These are phyloP conservation scores for Sclerotinia spermophila DNA, from an alignment of 2,329 filamentous ascomycete species.

Conservation along the genomic window DNA sequence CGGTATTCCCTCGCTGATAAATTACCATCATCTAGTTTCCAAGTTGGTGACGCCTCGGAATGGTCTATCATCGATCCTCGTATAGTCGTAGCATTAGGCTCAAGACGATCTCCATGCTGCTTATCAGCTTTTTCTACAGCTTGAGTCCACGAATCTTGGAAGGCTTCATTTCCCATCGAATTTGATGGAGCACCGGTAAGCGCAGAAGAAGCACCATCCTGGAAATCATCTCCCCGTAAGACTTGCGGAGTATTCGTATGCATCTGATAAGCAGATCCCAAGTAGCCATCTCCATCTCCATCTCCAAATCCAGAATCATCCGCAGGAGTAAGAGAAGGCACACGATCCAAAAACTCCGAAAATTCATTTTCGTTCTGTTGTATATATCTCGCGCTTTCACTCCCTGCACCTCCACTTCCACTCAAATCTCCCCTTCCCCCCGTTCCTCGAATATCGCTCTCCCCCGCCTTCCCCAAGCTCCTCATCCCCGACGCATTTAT, in stretches of 20 bases:
- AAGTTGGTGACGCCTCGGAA: neutral
- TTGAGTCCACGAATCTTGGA: neutral
- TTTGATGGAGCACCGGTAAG: neutral
- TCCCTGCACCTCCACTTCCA: conserved; percentile 25
- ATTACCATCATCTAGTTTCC: neutral
- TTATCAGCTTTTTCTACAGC: neutral
- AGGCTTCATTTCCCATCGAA: neutral
- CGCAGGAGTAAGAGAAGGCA: neutral
- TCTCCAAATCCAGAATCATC: conserved; percentile 19
- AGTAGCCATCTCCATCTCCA: neutral
- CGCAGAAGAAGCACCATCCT: neutral
- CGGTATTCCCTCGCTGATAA: neutral
- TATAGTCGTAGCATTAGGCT: neutral
- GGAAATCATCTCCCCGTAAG: neutral
- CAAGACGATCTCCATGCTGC: neutral
- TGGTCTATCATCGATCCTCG: neutral
- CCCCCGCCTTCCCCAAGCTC: neutral
- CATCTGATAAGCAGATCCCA: neutral
- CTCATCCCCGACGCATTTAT: neutral
- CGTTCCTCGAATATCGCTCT: neutral
- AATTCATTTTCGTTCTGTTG: conserved; percentile 33
- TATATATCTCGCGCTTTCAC: conserved; percentile 30
- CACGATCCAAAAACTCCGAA: conserved; percentile 32
- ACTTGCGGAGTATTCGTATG: neutral
- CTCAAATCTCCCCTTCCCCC: neutral